Evolutionary conservation across 805 yeast genomes (phyloP).

Genomic region (Wickerhamomyces hampshirensis): DNA sequence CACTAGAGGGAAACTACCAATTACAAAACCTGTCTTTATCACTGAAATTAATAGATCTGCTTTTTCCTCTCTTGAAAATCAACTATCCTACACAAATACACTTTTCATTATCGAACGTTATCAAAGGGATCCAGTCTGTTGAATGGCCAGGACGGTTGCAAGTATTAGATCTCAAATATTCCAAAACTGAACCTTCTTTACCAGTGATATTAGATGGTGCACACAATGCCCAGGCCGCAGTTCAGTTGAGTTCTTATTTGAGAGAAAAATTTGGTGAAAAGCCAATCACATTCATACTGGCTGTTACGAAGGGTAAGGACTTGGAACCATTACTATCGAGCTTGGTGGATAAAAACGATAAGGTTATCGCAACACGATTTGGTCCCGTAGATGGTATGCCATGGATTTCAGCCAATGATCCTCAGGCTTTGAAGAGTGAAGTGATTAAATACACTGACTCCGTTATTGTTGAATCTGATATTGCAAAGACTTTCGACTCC

Average conservation of each 20-base stretch:
- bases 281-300: slow-evolving; percentile 52
- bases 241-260: slow-evolving; percentile 41
- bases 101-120: slow-evolving; percentile 33
- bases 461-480: slow-evolving; percentile 22
- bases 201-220: slow-evolving; percentile 79
- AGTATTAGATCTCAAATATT: slow-evolving; percentile 28
- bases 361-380: slow-evolving; percentile 59
- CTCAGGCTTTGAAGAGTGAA: slow-evolving; percentile 21
- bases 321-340: slow-evolving; percentile 45
- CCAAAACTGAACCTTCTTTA: slow-evolving; percentile 21
- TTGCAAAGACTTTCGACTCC: slow-evolving; percentile 24
- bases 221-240: slow-evolving; percentile 83
- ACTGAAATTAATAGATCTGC: slow-evolving; percentile 43
- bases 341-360: slow-evolving; percentile 47
- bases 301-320: slow-evolving; percentile 72
- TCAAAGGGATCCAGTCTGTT: slow-evolving; percentile 49
- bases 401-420: slow-evolving; percentile 62
- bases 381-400: slow-evolving; percentile 86
- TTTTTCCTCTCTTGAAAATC: slow-evolving; percentile 23
- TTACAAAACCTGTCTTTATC: slow-evolving; percentile 65
- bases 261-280: slow-evolving; percentile 34
- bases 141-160: slow-evolving; percentile 91
- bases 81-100: slow-evolving; percentile 19
- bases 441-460: slow-evolving; percentile 25
- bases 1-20: slow-evolving; percentile 73